These are phyloP conservation scores for Holtermanniella nyarrowii DNA, from an alignment of 768 basidiomycete genomes.

Conservation along the genomic window DNA sequence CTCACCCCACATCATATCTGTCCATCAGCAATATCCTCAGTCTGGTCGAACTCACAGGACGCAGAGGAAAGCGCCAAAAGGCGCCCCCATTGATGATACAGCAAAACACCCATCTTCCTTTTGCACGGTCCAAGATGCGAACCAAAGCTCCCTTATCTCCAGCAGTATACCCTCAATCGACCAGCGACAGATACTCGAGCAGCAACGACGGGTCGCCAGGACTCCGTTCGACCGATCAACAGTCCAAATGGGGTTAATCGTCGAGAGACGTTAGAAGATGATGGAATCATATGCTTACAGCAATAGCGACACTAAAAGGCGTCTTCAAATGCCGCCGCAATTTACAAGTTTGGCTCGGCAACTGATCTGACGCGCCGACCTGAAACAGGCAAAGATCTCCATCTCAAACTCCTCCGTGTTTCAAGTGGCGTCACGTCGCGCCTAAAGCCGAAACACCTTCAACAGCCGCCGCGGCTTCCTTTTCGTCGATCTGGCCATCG, in stretches of 20 bases:
- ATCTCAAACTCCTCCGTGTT: too few relatives aligned
- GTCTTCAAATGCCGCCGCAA: background rate
- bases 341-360: too few relatives aligned
- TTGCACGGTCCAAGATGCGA: background rate
- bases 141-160: too few relatives aligned
- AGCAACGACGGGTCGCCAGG: background rate
- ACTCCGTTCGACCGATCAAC: background rate
- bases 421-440: background rate
- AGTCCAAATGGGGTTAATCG: background rate
- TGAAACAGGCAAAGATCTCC: too few relatives aligned
- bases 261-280: background rate
- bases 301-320: background rate
- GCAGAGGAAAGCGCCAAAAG: slow-evolving; percentile 32
- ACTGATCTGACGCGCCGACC: too few relatives aligned
- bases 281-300: background rate
- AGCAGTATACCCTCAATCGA: background rate
- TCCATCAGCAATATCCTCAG: background rate
- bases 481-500: background rate
- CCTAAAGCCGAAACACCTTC: background rate
- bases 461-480: background rate
- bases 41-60: slow-evolving; percentile 16
- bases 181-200: background rate
- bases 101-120: slow-evolving; percentile 18
- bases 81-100: slow-evolving; percentile 24
- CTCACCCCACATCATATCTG: slow-evolving; percentile 9